phyloP scores from a whole-genome alignment of 345 rosid species.

The thale cress (Arabidopsis thaliana) region DNA sequence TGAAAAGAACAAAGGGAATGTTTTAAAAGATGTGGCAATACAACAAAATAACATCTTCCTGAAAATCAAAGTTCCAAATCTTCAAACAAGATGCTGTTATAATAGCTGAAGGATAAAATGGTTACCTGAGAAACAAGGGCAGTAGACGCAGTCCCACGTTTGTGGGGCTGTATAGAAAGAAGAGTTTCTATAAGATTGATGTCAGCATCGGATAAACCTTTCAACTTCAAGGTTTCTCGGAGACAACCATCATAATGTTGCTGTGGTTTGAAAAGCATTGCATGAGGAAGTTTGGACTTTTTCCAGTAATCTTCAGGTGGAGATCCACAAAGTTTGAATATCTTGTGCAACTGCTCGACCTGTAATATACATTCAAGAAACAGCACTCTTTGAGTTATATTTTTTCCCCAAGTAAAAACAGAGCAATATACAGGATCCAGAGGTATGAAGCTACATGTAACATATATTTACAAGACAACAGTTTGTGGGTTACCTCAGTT shows the following conservation, averaged over 20 bases:
- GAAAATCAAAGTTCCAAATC: background rate
- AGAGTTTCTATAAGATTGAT: constrained; percentile 73
- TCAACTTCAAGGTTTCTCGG: constrained; percentile 67
- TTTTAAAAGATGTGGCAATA: constrained; percentile 2
- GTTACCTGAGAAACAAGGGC: constrained; percentile 93
- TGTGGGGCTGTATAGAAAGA: constrained; percentile 86
- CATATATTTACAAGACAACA: constrained; percentile 10
- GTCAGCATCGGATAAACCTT: constrained; percentile 60
- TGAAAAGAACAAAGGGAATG: constrained; percentile 44
- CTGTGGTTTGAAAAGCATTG: constrained; percentile 90
- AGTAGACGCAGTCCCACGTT: constrained; percentile 82
- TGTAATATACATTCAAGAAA: constrained; percentile 39
- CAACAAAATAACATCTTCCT: background rate
- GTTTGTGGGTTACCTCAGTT: constrained; percentile 70
- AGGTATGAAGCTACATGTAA: background rate
- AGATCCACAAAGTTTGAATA: constrained; percentile 96
- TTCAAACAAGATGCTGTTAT: constrained; percentile 13
- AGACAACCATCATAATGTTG: constrained; percentile 86
- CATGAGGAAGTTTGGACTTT: constrained; percentile 87
- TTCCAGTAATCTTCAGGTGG: constrained; percentile 97
- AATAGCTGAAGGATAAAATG: background rate
- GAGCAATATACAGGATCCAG: background rate
- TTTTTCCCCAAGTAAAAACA: background rate
- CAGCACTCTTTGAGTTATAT: constrained; percentile 1
- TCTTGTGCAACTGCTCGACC: constrained; percentile 96